phyloP scores from a whole-genome alignment of 805 yeast genomes.

The Wickerhamiella australiensis region DNA sequence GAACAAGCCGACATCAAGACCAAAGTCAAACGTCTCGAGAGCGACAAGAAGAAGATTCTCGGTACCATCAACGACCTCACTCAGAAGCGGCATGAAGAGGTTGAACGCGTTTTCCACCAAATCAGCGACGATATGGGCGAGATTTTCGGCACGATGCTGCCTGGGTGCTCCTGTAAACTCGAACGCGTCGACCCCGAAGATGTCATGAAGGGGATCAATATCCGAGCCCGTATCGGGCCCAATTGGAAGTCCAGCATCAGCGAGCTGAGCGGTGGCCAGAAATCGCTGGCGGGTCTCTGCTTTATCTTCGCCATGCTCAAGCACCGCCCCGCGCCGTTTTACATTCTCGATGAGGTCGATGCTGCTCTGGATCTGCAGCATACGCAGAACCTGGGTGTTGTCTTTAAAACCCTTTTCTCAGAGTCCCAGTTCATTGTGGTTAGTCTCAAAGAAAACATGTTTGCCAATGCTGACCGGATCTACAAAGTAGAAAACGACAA shows the following conservation, averaged over 20 bases:
- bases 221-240: constrained; percentile 75
- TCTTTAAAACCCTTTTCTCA: constrained; percentile 87
- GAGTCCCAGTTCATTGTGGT: constrained; percentile 96
- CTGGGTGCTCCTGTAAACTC: constrained; percentile 79
- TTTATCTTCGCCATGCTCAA: constrained; percentile 83
- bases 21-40: constrained; percentile 78
- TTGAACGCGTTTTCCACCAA: constrained; percentile 72
- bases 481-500: constrained; percentile 48
- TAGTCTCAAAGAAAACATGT: constrained; percentile 95
- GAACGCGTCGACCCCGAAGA: constrained; percentile 72
- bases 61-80: constrained; percentile 76
- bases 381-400: constrained; percentile 93
- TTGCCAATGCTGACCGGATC: constrained; percentile 89
- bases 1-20: constrained; percentile 63
- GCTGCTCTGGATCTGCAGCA: constrained; percentile 96
- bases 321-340: constrained; percentile 98
- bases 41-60: constrained; percentile 78
- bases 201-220: constrained; percentile 81
- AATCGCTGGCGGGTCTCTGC: constrained; percentile 87
- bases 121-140: constrained; percentile 84
- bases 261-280: constrained; percentile 93
- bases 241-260: constrained; percentile 95
- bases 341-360: constrained; percentile 93
- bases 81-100: constrained; percentile 71
- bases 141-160: constrained; percentile 77